Evolutionary conservation across 306 rosid species (phyloP), one percentile per base, ranked within the genome.

Genomic region (Vigna hirtella): DNA sequence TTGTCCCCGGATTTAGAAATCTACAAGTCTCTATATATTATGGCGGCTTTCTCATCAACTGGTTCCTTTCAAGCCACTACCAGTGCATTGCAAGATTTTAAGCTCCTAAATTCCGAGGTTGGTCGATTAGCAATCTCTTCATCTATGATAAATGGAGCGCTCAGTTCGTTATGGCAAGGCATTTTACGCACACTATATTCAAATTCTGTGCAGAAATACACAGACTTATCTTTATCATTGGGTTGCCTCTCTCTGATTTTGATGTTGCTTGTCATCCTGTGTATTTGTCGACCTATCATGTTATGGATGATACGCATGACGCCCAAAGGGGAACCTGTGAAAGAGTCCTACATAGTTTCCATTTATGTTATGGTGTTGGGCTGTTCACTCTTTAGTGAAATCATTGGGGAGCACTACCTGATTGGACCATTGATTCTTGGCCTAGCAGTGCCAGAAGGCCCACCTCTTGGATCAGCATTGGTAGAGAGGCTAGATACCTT

Each of bases 51-150:
- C 42, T 82, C 87, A 12, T 66, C 91, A 77, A 6, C 40, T 0
- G 72, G 82, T 62, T 86, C 90, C 15, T 88, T 91, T 74, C 82
- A 86, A 7, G 90, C 83, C 64, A 82, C 83, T 3, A 74, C 84
- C 0, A 83, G 85, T 59, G 77, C 79, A 22, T 30, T 91, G 1
- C 71, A 55, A 7, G 91, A 89, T 48, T 43, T 86, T 14, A 89
- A 91, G 57, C 89, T 91, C 77, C 88, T 89, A 0, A 91, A 88
- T 73, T 83, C 97, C 0, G 89, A 91, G 72, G 66, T 91, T 5
- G 97, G 93, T n/a, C 83, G 82, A 7, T 69, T 89, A 50, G 88
- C 92, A 0, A 43, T 81, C 12, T 80, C 93, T 1, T 63, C 90
- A 1, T 76, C 94, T 0, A 78, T 87, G 88, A 56, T 91, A 13